Conservation (phyloP, 345 rosid genomes). For the Angophora floribunda region DNA sequence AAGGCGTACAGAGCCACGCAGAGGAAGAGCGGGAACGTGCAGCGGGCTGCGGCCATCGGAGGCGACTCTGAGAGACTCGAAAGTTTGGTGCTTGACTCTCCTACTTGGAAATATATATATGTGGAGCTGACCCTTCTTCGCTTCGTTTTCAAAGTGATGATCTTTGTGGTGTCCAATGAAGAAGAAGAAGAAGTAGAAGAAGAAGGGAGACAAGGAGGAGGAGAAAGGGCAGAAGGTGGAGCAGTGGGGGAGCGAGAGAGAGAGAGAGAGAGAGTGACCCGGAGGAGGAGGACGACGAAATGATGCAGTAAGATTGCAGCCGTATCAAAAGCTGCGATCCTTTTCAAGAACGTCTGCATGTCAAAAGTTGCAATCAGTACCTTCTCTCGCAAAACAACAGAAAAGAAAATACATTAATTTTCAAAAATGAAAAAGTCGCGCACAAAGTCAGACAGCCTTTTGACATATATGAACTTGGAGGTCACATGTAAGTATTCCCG, state of each 20-base stretch:
- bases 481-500: not conserved
- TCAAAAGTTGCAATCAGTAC: not conserved
- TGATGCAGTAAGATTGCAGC: not conserved
- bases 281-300: not conserved
- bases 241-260: not conserved
- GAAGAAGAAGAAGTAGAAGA: not conserved
- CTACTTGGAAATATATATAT: not conserved
- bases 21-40: conserved; percentile 16
- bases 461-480: not conserved
- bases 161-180: not conserved
- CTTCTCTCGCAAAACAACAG: not conserved
- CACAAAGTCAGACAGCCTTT: not conserved
- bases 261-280: not conserved
- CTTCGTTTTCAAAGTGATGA: not conserved
- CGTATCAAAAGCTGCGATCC: not conserved
- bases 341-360: not conserved
- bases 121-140: not conserved
- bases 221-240: not conserved
- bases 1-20: conserved; percentile 31
- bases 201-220: too few species aligned
- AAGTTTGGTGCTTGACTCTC: not conserved
- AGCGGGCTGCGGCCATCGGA: conserved; percentile 46
- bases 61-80: not conserved
- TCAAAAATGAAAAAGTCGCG: not conserved
- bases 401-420: not conserved